Base-by-base conservation (phyloP, 331 rosid species). In the Pyrus hybrid region DNA sequence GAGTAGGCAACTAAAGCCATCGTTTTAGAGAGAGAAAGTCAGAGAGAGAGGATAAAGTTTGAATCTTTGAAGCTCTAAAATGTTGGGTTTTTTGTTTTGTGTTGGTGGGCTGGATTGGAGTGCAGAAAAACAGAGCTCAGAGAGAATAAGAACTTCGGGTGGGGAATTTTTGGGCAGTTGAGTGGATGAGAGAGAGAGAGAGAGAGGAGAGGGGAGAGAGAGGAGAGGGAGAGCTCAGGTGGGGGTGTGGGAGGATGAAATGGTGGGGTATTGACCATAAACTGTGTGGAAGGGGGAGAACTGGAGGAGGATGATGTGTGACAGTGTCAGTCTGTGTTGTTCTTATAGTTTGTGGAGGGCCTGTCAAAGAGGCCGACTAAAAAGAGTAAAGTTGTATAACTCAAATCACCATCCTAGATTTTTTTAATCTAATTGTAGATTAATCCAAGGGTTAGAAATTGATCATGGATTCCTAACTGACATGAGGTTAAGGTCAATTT, bases 1-100 rank as follows among this genome's bases (percentile, higher is more conserved):
- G 92, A 80, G 64, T 86, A 89, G 7, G 96, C 93, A 32, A 89
- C 96, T 2, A 92, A 70, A 62, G 85, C 93, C 99, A 95, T 92
- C 51, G 16, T 9, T 6, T 26, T 68, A 49, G 61, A 71, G 58
- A 28, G 29, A 41, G 53, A 32, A 23, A 60, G 22, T 21, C 33
- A 43, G 33, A 70, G 63, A 58, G 69, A n/a, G 70, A 9, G 73
- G 25, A 13, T 21, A 16, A 49, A 68, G 33, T 47, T 45, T 21
- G 75, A 71, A 41, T 76, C 41, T 68, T 57, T 68, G 45, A 26
- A 47, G 61, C 7, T 54, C 3, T 5, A 41, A 58, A 14, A 21
- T 26, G 67, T 22, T 22, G 67, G 22, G 43, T 0, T 29, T 18
- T 63, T 29, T 29, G 53, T 11, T 13, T 23, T 20, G 16, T 70